Conservation (phyloP, 2,329 filamentous ascomycete genomes). For the Monosporascus sp. region DNA sequence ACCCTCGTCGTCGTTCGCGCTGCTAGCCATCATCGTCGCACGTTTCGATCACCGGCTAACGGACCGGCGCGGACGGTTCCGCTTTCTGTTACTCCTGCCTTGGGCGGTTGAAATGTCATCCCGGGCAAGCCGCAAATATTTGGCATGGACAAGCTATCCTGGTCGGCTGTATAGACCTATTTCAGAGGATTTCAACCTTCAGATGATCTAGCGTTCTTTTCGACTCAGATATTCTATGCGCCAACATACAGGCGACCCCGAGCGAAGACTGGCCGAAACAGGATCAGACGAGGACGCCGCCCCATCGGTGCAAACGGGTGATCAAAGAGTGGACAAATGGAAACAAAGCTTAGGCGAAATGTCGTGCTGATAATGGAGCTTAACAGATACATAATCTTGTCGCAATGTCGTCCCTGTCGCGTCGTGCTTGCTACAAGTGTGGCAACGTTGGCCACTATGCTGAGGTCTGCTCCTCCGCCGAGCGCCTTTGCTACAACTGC, state of each 20-base stretch:
- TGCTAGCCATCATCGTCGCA: neutral
- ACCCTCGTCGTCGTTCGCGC: neutral
- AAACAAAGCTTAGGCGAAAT: conserved; percentile 24
- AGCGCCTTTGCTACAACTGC: conserved; percentile 99
- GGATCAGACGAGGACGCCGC: conserved; percentile 19
- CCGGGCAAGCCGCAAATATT: neutral
- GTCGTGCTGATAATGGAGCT: conserved; percentile 30
- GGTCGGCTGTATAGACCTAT: neutral
- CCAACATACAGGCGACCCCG: conserved; percentile 23
- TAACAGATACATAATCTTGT: conserved; percentile 20
- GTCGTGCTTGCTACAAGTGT: conserved; percentile 78
- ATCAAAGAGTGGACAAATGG: conserved; percentile 18
- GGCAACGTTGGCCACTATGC: conserved; percentile 76
- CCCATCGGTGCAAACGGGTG: conserved; percentile 29
- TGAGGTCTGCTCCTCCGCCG: conserved; percentile 95
- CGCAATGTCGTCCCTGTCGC: conserved; percentile 73
- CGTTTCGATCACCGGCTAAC: neutral
- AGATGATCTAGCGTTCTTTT: neutral
- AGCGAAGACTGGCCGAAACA: conserved; percentile 26
- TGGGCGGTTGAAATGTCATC: neutral
- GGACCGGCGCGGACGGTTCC: neutral
- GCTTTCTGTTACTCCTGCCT: neutral
- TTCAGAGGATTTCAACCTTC: neutral
- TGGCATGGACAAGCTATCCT: neutral
- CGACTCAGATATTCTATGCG: neutral